Evolutionary conservation across 257 asterid species (phyloP), one percentile per base, ranked within the genome.

Genomic region (Fraxinus excelsior): DNA sequence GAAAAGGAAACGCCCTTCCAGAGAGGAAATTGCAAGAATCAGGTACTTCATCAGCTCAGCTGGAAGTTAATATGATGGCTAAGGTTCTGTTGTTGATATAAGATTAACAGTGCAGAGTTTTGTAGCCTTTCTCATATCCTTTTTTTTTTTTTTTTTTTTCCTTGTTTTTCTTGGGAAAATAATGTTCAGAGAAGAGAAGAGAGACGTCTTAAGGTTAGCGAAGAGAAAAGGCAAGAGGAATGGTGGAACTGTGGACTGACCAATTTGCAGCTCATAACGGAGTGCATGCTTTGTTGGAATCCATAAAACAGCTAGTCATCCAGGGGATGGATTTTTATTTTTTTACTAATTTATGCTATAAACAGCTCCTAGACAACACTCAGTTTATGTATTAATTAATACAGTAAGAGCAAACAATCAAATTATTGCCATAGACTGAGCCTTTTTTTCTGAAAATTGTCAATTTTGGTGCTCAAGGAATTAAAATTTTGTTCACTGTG

Each of bases 21-120:
- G 68, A 25, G 86, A 84, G 71, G 87, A 84, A 79, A 76, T 77
- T 71, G 73, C 80, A 19, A 40, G 74, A 77, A 51, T 82, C 64
- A 79, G 87, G 90, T 86, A 62, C 1, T 21, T 16, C 23, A 32
- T 42, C n/a, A 14, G 19, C 19, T 44, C 32, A 29, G 32, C 28
- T 26, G 51, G 51, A 44, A 44, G 26, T 26, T 3, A 13, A 11
- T 5, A 5, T 46, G 14, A 29, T 16, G 56, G 28, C 21, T 25
- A 46, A 5, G 23, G n/a, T 8, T 25, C 51, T 32, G 68, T 68
- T 53, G 56, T 21, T 68, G 4, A 19, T 76, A 46, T 31, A 56
- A 51, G 4, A 25, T 28, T n/a, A 37, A 53, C 5, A n/a, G 14
- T 12, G 60, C 25, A 51, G n/a, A 14, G 51, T 58, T 29, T 29